Percentiles rank a stretch among this genome's conserved stretches.
phyloP scores from a whole-genome alignment of 2,329 filamentous ascomycete species.

The Penicillium decumbens region DNA sequence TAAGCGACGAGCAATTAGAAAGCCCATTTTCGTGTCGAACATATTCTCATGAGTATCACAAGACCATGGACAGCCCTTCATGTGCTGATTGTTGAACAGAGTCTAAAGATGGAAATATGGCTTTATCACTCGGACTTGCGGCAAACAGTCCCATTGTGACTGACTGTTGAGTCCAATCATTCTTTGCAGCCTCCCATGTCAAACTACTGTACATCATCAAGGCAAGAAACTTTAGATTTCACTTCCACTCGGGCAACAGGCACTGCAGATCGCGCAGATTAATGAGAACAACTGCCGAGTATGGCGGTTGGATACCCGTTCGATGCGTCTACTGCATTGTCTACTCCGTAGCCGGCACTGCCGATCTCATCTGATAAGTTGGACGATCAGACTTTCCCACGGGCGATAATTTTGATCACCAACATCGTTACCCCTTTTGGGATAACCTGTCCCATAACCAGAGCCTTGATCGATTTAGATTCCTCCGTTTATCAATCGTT shows the following conservation, averaged over 20 bases:
- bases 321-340: background rate
- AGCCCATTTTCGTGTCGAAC: background rate
- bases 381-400: slow-evolving; percentile 7
- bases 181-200: background rate
- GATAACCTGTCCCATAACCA: background rate
- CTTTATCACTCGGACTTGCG: background rate
- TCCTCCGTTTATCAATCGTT: slow-evolving; percentile 1
- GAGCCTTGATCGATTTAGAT: slow-evolving; percentile 6
- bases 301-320: background rate
- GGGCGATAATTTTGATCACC: slow-evolving; percentile 4
- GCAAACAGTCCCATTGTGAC: background rate
- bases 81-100: background rate
- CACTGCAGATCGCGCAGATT: background rate
- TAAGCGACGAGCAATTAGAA: background rate
- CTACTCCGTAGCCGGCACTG: background rate
- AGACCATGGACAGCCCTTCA: background rate
- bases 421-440: slow-evolving; percentile 1
- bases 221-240: background rate
- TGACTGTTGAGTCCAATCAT: background rate
- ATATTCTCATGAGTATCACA: background rate
- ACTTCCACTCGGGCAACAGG: background rate
- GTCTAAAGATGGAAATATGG: background rate
- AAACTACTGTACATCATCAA: background rate
- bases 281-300: background rate
- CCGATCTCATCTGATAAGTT: slow-evolving; percentile 14